phyloP scores from a whole-genome alignment of 805 yeast genomes.

The Scheffersomyces spartinae region DNA sequence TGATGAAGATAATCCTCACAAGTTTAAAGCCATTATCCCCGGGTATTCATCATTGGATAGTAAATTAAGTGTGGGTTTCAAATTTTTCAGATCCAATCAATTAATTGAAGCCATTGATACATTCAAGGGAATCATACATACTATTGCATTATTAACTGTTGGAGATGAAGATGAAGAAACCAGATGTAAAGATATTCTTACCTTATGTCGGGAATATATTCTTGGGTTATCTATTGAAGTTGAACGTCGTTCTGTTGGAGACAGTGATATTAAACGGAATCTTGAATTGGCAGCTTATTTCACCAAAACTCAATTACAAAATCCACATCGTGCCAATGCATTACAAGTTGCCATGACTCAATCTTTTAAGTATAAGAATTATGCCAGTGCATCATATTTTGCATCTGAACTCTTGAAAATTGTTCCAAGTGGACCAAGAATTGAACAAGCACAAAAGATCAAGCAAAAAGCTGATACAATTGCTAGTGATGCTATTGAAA shows the following conservation, averaged over 20 bases:
- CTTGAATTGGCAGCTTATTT: slow-evolving; percentile 94
- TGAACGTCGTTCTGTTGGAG: slow-evolving; percentile 70
- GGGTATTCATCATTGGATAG: slow-evolving; percentile 59
- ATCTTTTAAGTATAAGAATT: slow-evolving; percentile 81
- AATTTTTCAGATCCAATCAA: slow-evolving; percentile 71
- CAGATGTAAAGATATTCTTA: slow-evolving; percentile 60
- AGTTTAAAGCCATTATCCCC: slow-evolving; percentile 55
- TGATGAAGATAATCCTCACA: slow-evolving; percentile 39
- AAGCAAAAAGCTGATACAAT: slow-evolving; percentile 69
- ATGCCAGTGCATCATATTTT: slow-evolving; percentile 77
- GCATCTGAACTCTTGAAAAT: slow-evolving; percentile 74
- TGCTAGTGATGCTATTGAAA: slow-evolving; percentile 77
- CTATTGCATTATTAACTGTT: slow-evolving; percentile 61
- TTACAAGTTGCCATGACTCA: slow-evolving; percentile 92
- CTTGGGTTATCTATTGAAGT: slow-evolving; percentile 87
- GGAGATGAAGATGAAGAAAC: slow-evolving; percentile 63
- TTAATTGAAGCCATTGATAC: slow-evolving; percentile 67
- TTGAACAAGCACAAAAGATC: slow-evolving; percentile 79
- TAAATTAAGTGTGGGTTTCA: slow-evolving; percentile 63
- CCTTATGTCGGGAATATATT: slow-evolving; percentile 79
- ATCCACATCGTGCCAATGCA: slow-evolving; percentile 78
- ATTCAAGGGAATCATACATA: slow-evolving; percentile 73
- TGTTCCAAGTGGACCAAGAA: slow-evolving; percentile 63
- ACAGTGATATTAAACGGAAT: slow-evolving; percentile 67
- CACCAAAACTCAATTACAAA: slow-evolving; percentile 72